phyloP scores from a whole-genome alignment of 78 protist genomes.

The Dictyostelium capitatum region DNA sequence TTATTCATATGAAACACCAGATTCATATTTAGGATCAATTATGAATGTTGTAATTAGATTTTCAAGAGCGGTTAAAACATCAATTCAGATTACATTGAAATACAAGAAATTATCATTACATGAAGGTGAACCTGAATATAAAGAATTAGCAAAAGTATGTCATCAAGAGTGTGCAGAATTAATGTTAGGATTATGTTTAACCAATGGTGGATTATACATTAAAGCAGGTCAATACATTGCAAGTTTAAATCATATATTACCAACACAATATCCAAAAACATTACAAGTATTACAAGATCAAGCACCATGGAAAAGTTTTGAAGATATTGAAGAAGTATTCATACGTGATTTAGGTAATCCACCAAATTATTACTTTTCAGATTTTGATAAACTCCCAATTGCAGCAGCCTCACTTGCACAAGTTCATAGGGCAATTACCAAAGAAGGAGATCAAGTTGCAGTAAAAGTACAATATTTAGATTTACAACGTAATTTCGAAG shows the following conservation, averaged over 20 bases:
- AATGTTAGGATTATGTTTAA: conserved; percentile 52
- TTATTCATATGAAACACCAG: conserved; percentile 9
- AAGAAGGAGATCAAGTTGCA: conserved; percentile 16
- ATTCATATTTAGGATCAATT: background rate
- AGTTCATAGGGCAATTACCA: conserved; percentile 29
- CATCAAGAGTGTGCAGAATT: conserved; percentile 55
- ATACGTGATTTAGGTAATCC: conserved; percentile 15
- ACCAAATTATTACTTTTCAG: conserved; percentile 12
- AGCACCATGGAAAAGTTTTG: conserved; percentile 28
- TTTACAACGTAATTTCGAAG: conserved; percentile 24
- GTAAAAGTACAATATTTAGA: conserved; percentile 32
- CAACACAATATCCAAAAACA: conserved; percentile 53
- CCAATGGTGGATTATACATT: conserved; percentile 75
- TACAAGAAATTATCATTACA: background rate
- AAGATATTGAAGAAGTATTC: conserved; percentile 14
- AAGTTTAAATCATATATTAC: conserved; percentile 67
- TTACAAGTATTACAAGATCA: conserved; percentile 65
- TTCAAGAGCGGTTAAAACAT: background rate
- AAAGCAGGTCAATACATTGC: conserved; percentile 84
- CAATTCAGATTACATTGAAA: background rate
- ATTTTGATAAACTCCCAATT: conserved; percentile 16
- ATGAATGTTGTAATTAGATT: conserved; percentile 5
- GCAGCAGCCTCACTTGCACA: conserved; percentile 45
- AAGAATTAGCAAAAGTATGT: background rate
- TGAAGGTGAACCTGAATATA: background rate